Conservation (phyloP, 352 stramenopile species). For the Globisporangium paddicum region DNA sequence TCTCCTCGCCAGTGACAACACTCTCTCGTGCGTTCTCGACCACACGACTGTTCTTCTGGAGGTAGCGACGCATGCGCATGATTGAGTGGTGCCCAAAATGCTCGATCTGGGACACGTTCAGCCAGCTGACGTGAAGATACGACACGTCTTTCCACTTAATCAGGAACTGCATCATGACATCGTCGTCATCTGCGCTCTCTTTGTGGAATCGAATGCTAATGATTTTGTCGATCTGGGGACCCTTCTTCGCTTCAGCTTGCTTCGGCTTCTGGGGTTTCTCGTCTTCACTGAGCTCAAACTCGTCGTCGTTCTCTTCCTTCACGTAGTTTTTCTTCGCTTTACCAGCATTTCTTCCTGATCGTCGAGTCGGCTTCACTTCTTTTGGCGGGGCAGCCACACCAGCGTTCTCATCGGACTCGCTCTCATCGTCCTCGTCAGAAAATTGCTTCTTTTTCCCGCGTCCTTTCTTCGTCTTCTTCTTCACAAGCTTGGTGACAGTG, state of each 20-base stretch:
- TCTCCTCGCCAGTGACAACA: slow-evolving; percentile 66
- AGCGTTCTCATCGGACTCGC: slow-evolving; percentile 55
- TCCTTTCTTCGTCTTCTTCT: slow-evolving; percentile 63
- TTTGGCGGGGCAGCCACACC: slow-evolving; percentile 27
- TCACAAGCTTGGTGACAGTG: slow-evolving; percentile 50
- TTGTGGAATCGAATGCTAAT: slow-evolving; percentile 86
- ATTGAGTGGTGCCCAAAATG: slow-evolving; percentile 74
- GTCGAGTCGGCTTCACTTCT: slow-evolving; percentile 54
- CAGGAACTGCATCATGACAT: slow-evolving; percentile 94
- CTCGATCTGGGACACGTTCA: slow-evolving; percentile 94
- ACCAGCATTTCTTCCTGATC: slow-evolving; percentile 76
- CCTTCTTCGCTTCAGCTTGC: slow-evolving; percentile 33
- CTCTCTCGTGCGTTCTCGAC: slow-evolving; percentile 76
- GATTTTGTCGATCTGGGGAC: slow-evolving; percentile 92
- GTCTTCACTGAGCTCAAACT: slow-evolving; percentile 68
- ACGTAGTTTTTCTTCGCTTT: slow-evolving; percentile 86
- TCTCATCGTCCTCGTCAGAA: slow-evolving; percentile 80
- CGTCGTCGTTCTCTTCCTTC: slow-evolving; percentile 67
- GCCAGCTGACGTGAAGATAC: slow-evolving; percentile 98
- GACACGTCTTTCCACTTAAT: slow-evolving; percentile 99
- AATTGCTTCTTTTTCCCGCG: slow-evolving; percentile 58
- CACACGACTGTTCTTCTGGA: slow-evolving; percentile 84
- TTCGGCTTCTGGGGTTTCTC: slow-evolving; percentile 49
- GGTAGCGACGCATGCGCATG: slow-evolving; percentile 78
- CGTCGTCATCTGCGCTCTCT: slow-evolving; percentile 27